These are phyloP conservation scores for Rhynchospora breviuscula DNA, from an alignment of 176 grass and related monocot species.

Conservation along the genomic window DNA sequence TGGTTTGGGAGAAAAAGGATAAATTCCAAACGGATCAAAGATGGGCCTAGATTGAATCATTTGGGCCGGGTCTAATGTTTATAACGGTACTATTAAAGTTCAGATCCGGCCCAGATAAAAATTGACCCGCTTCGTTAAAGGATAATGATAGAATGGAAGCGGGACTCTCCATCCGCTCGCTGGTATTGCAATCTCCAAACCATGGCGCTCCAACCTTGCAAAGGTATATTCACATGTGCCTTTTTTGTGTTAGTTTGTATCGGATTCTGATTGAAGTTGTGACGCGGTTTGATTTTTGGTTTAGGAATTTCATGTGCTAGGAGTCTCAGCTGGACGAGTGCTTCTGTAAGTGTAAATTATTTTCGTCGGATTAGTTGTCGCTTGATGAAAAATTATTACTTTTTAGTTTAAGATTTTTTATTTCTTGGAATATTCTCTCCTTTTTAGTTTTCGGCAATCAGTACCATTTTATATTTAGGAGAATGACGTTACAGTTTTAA, in stretches of 20 bases:
- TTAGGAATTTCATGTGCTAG: not conserved
- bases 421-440: not conserved
- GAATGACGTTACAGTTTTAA: too few species aligned
- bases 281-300: not conserved
- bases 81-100: not conserved
- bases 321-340: conserved; percentile 16
- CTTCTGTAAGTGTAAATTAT: not conserved
- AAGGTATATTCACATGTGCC: not conserved
- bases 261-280: not conserved
- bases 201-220: not conserved
- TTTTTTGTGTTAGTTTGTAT: not conserved
- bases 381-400: not conserved
- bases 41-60: not conserved
- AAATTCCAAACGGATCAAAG: not conserved
- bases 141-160: not conserved
- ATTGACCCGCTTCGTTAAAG: not conserved
- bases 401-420: not conserved
- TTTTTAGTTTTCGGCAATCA: not conserved
- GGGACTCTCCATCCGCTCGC: not conserved
- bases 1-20: not conserved
- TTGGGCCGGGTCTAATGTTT: not conserved
- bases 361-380: not conserved
- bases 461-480: not conserved
- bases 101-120: not conserved
- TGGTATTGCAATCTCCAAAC: not conserved